phyloP scores from a whole-genome alignment of 164 flowering plant genomes.

The Pachysandra terminalis region DNA sequence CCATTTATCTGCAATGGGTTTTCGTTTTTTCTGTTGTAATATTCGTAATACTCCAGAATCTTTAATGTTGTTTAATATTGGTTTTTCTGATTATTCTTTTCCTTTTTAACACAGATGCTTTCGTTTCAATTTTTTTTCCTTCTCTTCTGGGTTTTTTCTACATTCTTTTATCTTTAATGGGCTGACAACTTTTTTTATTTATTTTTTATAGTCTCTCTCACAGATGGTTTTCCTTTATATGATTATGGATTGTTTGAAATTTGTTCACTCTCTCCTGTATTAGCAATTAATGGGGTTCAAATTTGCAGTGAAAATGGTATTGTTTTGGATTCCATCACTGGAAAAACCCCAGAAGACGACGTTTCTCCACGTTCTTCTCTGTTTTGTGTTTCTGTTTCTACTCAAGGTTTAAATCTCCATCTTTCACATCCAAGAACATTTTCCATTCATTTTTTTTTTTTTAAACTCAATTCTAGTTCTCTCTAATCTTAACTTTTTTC shows the following conservation, averaged over 20 bases:
- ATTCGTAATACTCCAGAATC: background rate
- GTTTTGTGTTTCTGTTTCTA: constrained; percentile 24
- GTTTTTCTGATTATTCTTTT: too few relatives aligned
- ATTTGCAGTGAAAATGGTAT: constrained; percentile 6
- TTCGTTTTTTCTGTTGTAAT: background rate
- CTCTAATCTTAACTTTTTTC: background rate
- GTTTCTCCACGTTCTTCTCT: constrained; percentile 5
- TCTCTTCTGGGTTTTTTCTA: background rate
- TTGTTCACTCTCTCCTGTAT: background rate
- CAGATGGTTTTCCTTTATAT: background rate
- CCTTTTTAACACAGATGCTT: too few relatives aligned
- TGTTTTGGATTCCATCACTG: constrained; percentile 1
- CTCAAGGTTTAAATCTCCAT: too few relatives aligned
- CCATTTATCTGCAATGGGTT: background rate
- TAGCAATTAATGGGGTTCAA: background rate
- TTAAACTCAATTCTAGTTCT: constrained; percentile 1
- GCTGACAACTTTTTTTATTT: too few relatives aligned
- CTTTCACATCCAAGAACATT: too few relatives aligned
- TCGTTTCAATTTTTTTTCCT: background rate
- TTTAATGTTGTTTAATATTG: background rate
- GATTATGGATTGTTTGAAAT: background rate
- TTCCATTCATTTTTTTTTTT: too few relatives aligned
- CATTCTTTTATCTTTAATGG: too few relatives aligned
- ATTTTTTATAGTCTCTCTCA: too few relatives aligned
- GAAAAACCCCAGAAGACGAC: constrained; percentile 13